These are phyloP conservation scores for Moricandia arvensis DNA, from an alignment of 345 rosid genomes.

Conservation along the genomic window DNA sequence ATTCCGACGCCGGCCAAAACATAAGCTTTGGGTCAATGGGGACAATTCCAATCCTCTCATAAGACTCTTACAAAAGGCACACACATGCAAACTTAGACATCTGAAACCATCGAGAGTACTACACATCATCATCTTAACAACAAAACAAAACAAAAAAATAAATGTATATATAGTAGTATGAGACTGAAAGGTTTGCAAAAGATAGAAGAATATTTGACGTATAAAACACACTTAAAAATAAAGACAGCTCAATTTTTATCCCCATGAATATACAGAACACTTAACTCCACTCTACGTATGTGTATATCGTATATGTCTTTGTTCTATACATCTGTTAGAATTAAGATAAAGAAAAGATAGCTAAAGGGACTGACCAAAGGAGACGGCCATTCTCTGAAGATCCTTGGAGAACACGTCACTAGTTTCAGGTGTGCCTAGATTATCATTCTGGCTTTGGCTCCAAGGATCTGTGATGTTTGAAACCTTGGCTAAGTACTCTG, in stretches of 20 bases:
- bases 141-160: slow-evolving; percentile 7
- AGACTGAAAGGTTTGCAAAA: slow-evolving; percentile 24
- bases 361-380: slow-evolving; percentile 41
- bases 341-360: slow-evolving; percentile 7
- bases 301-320: slow-evolving; percentile 24
- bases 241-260: slow-evolving; percentile 14
- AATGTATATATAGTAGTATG: slow-evolving; percentile 8
- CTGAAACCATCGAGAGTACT: slow-evolving; percentile 8
- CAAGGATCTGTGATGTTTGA: slow-evolving; percentile 35
- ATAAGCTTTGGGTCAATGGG: slow-evolving; percentile 14
- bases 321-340: slow-evolving; percentile 33
- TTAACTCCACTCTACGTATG: slow-evolving; percentile 29
- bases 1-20: slow-evolving; percentile 31
- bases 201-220: slow-evolving; percentile 33
- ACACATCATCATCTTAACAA: slow-evolving; percentile 1
- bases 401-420: slow-evolving; percentile 41
- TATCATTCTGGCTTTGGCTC: slow-evolving; percentile 35
- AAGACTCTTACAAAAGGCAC: not conserved
- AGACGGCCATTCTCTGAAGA: slow-evolving; percentile 38
- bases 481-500: slow-evolving; percentile 31
- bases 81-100: slow-evolving; percentile 18
- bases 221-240: slow-evolving; percentile 34
- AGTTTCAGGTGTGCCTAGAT: slow-evolving; percentile 20
- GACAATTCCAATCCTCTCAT: slow-evolving; percentile 14
- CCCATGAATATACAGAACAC: slow-evolving; percentile 34